Conservation (phyloP, 345 rosid species). For the Corchorus capsularis region DNA sequence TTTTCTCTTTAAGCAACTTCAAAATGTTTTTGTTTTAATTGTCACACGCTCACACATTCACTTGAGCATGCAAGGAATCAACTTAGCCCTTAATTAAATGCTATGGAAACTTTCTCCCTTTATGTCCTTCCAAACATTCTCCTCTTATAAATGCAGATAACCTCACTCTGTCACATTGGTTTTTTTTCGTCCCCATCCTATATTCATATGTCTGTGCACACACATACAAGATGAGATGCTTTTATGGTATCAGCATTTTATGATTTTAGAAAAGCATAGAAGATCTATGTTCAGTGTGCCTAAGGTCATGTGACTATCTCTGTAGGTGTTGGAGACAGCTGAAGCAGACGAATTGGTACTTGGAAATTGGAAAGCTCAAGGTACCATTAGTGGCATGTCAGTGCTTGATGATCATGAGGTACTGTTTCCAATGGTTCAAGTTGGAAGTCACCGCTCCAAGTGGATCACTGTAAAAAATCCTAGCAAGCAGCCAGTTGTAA, state of each 20-base stretch:
- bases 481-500: constrained; percentile 58
- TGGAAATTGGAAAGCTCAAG: constrained; percentile 67
- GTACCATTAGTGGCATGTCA: constrained; percentile 44
- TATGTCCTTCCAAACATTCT: no score
- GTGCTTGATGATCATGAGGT: constrained; percentile 58
- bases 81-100: no score
- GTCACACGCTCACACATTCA: no score
- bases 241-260: not conserved
- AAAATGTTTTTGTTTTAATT: no score
- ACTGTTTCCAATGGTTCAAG: constrained; percentile 49
- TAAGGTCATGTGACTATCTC: constrained; percentile 21
- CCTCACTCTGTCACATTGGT: no score
- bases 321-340: constrained; percentile 40
- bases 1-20: no score
- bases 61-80: no score
- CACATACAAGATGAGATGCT: not conserved
- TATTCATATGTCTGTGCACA: not conserved
- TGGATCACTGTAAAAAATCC: constrained; percentile 76
- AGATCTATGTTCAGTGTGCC: constrained; percentile 3
- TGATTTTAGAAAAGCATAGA: not conserved
- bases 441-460: constrained; percentile 47
- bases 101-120: no score
- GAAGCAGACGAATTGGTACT: constrained; percentile 57
- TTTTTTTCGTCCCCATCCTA: not conserved
- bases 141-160: not conserved